Evolutionary conservation across 1,284 basidiomycete species (phyloP), one percentile per base, ranked within the genome.

Genomic region (Salmacisia buchloeana): DNA sequence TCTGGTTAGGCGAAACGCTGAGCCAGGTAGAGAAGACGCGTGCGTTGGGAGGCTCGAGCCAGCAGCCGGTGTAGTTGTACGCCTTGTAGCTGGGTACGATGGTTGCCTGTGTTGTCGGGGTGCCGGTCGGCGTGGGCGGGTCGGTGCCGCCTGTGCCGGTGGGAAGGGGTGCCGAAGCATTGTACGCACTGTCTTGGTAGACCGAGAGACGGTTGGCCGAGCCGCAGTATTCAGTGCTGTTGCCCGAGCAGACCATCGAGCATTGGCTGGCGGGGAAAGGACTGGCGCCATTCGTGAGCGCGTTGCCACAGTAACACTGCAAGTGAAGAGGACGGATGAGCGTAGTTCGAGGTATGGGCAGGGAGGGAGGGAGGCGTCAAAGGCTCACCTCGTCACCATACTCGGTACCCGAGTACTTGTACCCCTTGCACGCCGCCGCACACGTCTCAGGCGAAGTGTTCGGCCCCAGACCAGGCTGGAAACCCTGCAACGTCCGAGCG

Each of bases 131-230:
- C n/a, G n/a, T n/a, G n/a, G n/a, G n/a, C n/a, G n/a, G n/a, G n/a
- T n/a, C n/a, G n/a, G n/a, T 31, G 25, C 45, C 21, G 46, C 34
- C 33, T 23, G 25, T 36, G 46, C 34, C 46, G 5, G 61, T 29
- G 31, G 38, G 35, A 23, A 29, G 29, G 25, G 45, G 33, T n/a
- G 58, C 46, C n/a, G 54, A 36, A 52, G 54, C 41, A 6, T 46
- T 23, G 0, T 82, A 84, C 2, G 81, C 82, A 0, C 79, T 84
- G 0, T 84, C 81, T 0, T 85, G 83, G 70, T 90, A 90, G 12
- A 89, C 84, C 0, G 87, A 88, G 49, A 90, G 75, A n/a, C 85
- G 83, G 71, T 86, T 86, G 1, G 85, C 84, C 10, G 85, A 88
- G 70, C 89, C 89, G 68, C 88, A 89, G 45, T 85, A 85, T 77